Conservation (phyloP, 75 land plant genomes). For the Cryptomeria japonica region DNA sequence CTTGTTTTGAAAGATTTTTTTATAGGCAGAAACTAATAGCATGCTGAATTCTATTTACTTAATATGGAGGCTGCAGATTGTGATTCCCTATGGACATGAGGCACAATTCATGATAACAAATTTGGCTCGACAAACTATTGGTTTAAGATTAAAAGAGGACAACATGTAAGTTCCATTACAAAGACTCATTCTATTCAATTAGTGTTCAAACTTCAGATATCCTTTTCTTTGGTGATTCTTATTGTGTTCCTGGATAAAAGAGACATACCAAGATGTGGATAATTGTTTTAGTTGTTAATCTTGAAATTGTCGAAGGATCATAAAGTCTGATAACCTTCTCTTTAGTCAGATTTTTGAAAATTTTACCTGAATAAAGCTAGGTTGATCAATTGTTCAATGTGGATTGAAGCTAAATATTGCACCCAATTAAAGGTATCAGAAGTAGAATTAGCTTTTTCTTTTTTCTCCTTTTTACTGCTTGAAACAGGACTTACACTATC, state of each 20-base stretch:
- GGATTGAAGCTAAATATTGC: neutral
- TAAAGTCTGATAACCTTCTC: neutral
- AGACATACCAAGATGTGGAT: neutral
- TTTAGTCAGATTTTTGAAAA: neutral
- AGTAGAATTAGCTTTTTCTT: neutral
- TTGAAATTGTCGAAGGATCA: neutral
- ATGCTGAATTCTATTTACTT: neutral
- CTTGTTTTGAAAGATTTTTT: slow-evolving; percentile 5
- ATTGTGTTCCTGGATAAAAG: neutral
- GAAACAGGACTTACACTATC: neutral
- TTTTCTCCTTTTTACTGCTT: neutral
- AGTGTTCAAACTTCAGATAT: neutral
- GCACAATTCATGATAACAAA: slow-evolving; percentile 19
- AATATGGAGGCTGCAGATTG: slow-evolving; percentile 22
- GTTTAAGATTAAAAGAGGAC: neutral
- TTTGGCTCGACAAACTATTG: slow-evolving; percentile 12
- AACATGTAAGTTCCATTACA: neutral
- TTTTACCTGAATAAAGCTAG: neutral
- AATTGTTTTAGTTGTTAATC: neutral
- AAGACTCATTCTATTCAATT: neutral
- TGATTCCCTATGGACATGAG: slow-evolving; percentile 19
- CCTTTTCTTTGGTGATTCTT: neutral
- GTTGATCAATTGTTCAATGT: neutral
- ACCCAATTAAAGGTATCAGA: neutral
- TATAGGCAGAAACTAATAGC: neutral